Percentiles rank a stretch among this genome's conserved stretches.
Conservation (phyloP, 192 early-diverging fungal species). For the Backusella parvicylindrica region DNA sequence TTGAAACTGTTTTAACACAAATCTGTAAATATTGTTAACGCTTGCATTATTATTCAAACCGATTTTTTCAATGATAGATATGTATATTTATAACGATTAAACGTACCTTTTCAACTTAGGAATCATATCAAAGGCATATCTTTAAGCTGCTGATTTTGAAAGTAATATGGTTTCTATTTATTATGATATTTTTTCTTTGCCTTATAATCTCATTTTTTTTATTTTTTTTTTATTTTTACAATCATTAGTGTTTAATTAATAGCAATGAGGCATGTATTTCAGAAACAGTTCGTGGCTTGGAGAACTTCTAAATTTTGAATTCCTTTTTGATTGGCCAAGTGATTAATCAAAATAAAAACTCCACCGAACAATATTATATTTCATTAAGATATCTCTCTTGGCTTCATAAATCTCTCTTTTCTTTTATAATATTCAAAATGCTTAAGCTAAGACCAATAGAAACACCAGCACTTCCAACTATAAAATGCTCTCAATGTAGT, state of each 20-base stretch:
- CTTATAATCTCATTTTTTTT: neutral
- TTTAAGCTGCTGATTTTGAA: neutral
- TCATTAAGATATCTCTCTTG: neutral
- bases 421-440: neutral
- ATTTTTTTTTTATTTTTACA: neutral
- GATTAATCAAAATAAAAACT: neutral
- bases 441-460: neutral
- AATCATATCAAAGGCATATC: no score
- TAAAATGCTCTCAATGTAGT: constrained; percentile 58
- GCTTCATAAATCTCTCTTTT: neutral
- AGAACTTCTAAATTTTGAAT: neutral
- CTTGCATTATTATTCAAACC: no score
- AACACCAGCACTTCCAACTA: constrained; percentile 46
- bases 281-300: neutral
- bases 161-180: neutral
- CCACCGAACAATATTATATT: neutral
- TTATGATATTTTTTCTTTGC: no score
- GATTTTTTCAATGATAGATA: no score
- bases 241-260: neutral
- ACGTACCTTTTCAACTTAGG: no score
- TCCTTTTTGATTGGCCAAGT: neutral
- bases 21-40: no score
- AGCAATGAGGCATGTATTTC: neutral
- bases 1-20: neutral
- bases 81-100: no score